Base-by-base conservation (phyloP, 2,329 filamentous ascomycete species). In the Cadophora sp. region DNA sequence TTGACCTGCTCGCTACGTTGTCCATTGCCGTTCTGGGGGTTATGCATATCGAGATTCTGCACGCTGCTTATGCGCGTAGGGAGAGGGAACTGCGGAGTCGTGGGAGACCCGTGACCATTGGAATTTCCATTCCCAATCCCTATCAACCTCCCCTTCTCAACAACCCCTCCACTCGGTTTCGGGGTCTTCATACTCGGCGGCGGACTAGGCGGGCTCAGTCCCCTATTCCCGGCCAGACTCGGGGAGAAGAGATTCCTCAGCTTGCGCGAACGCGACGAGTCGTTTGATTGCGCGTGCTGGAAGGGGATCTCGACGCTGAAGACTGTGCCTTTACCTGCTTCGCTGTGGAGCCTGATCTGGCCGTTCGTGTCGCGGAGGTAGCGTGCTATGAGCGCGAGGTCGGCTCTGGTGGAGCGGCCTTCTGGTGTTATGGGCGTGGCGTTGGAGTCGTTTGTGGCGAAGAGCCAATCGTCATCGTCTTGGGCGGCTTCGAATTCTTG, bases 261-360 rank as follows among this genome's bases (percentile, higher is more conserved):
- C 30, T 41, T 60, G 8, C 24, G 50, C 8, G 56, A 45, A 18
- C 51, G 55, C 56, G 48, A 51, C 3, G 48, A 27, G 3, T 61
- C 58, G 7, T 8, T 47, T 0, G 62, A 30, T 36, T 50, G 53
- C 27, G 43, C 51, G 27, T 73, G 70, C 27, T 70, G 66, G 41
- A 73, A 73, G 3, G 71, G 71, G 16, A 74, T 41, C 62, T 74
- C 71, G 24, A 74, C 65, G 1, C 59, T 64, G 36, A 73, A 74
- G 7, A 72, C 71, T 2, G 73, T 73, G 3, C 73, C 73, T 66
- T 71, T 74, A 1, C 71, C 73, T 18, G 68, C 43, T 33, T 74
- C 73, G 47, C 69, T 72, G 4, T 58, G 58, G 1, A 74, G 67
- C 48, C 68, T 55, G 24, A 74, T 73, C 41, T 74, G 73, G 1